Percentiles rank a stretch among this genome's conserved stretches.
Evolutionary conservation across 176 grass and related monocot genomes (phyloP).

Genomic region (Raddia guianensis): DNA sequence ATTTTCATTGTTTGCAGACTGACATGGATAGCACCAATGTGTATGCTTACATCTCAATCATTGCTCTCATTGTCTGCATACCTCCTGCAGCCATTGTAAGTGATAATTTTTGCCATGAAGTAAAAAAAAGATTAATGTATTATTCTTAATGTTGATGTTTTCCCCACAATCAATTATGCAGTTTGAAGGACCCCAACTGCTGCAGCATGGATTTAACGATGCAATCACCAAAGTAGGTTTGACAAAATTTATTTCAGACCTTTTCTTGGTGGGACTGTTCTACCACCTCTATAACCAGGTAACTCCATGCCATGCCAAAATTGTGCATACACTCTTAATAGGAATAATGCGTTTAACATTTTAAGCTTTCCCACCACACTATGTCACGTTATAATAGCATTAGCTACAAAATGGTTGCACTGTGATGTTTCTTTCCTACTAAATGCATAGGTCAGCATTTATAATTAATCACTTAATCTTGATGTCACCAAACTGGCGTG

Average conservation of each 20-base stretch:
- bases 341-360: neutral
- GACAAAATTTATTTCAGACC: conserved; percentile 75
- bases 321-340: conserved; percentile 3
- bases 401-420: neutral
- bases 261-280: conserved; percentile 95
- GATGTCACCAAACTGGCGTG: neutral
- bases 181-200: conserved; percentile 85
- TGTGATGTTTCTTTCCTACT: neutral
- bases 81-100: conserved; percentile 91
- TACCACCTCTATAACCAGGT: conserved; percentile 99
- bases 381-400: neutral
- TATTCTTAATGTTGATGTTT: conserved; percentile 15
- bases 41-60: conserved; percentile 96
- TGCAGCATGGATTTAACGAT: conserved; percentile 81
- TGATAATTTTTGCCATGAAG: conserved; percentile 21
- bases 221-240: conserved; percentile 88
- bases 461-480: conserved; percentile 17
- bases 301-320: conserved; percentile 36
- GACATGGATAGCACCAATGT: conserved; percentile 99
- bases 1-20: conserved; percentile 67
- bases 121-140: conserved; percentile 4
- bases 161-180: conserved; percentile 43
- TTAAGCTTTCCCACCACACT: conserved; percentile 8
- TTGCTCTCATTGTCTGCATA: conserved; percentile 93
- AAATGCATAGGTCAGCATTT: conserved; percentile 24